Conservation (phyloP, 2,329 filamentous ascomycete species). For the Lomentospora prolificans region DNA sequence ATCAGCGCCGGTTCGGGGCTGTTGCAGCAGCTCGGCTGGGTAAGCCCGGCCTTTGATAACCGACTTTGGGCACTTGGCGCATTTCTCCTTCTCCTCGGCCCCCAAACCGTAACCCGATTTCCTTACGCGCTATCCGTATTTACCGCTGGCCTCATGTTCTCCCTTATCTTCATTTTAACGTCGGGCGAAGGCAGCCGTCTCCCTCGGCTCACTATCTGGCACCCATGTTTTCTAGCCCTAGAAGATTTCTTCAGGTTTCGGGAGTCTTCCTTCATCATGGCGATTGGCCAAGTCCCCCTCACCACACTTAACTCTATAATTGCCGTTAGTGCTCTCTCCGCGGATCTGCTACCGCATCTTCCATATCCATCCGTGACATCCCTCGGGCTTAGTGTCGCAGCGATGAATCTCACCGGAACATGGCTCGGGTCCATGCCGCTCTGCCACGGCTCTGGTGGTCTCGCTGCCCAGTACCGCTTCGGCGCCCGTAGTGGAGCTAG, state of each 20-base stretch:
- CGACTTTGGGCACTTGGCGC: conserved; percentile 65
- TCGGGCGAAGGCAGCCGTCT: conserved; percentile 23
- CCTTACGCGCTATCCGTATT: conserved; percentile 75
- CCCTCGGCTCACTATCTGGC: conserved; percentile 50
- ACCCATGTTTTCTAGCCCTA: conserved; percentile 33
- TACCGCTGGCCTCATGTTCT: conserved; percentile 55
- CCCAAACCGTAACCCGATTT: conserved; percentile 53
- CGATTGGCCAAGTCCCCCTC: conserved; percentile 77
- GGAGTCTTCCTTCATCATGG: conserved; percentile 42
- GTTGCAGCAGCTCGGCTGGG: conserved; percentile 60
- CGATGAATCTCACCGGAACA: conserved; percentile 75
- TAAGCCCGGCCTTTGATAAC: conserved; percentile 62
- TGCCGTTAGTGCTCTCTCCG: conserved; percentile 70
- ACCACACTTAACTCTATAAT: conserved; percentile 90
- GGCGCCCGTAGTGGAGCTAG: conserved; percentile 81
- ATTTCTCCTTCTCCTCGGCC: conserved; percentile 60
- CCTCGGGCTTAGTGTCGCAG: conserved; percentile 69
- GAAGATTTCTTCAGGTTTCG: conserved; percentile 14
- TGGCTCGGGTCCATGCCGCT: conserved; percentile 96
- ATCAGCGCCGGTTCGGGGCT: conserved; percentile 65
- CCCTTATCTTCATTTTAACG: conserved; percentile 30
- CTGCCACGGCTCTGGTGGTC: conserved; percentile 83
- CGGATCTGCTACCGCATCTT: conserved; percentile 63
- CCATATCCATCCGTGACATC: conserved; percentile 61
- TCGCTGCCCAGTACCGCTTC: conserved; percentile 86